phyloP scores from a whole-genome alignment of 108 stramenopile species.

The Cylindrotheca fusiformis region DNA sequence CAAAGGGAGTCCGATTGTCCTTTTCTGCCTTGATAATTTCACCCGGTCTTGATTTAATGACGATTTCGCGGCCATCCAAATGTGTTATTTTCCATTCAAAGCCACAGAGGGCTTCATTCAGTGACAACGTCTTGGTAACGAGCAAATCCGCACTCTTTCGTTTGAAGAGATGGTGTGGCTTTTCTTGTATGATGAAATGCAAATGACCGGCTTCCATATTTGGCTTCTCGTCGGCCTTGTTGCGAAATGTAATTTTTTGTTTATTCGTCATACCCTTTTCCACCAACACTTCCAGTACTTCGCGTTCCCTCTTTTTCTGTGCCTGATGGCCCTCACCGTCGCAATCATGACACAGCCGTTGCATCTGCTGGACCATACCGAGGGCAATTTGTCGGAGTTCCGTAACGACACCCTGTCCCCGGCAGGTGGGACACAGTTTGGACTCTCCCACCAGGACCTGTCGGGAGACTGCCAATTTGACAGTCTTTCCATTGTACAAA shows the following conservation, averaged over 20 bases:
- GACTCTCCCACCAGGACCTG: constrained; percentile 88
- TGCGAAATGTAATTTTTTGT: constrained; percentile 91
- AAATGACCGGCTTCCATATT: constrained; percentile 95
- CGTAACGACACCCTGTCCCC: constrained; percentile 88
- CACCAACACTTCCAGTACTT: constrained; percentile 92
- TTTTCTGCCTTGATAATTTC: constrained; percentile 84
- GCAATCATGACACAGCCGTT: constrained; percentile 81
- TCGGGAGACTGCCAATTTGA: constrained; percentile 92
- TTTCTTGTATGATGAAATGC: constrained; percentile 97
- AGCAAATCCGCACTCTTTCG: constrained; percentile 96
- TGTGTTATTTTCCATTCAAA: constrained; percentile 91
- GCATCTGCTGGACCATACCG: constrained; percentile 97
- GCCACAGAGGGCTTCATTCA: constrained; percentile 93
- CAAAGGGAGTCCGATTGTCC: constrained; percentile 66
- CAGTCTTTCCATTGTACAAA: constrained; percentile 98
- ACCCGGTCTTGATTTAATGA: constrained; percentile 86
- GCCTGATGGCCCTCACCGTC: constrained; percentile 74
- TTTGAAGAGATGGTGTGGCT: constrained; percentile 94
- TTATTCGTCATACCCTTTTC: constrained; percentile 96
- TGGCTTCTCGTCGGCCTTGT: constrained; percentile 96
- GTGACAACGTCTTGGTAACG: constrained; percentile 86
- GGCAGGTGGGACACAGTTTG: constrained; percentile 74
- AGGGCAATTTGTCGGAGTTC: constrained; percentile 95
- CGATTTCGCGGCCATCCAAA: constrained; percentile 87
- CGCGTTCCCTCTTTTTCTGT: constrained; percentile 85